A percentile compares a stretch with the other conserved stretches of the same genome.
These are phyloP conservation scores for Apiotrichum porosum DNA, from an alignment of 1,284 basidiomycete species.

Conservation along the genomic window DNA sequence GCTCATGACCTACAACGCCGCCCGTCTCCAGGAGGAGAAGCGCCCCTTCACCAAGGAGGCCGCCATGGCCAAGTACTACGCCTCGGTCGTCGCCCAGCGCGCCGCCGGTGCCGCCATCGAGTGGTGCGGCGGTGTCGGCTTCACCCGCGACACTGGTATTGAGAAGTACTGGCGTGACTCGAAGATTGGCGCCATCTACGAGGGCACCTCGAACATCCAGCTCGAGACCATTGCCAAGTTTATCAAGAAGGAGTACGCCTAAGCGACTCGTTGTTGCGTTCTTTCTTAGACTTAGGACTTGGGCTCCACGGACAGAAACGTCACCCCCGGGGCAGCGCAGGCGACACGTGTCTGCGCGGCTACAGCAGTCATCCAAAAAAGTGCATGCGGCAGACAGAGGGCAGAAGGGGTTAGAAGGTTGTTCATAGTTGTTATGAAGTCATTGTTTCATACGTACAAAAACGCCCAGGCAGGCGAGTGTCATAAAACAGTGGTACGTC, in stretches of 20 bases:
- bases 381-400: slow-evolving; percentile 2
- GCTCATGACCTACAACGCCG: slow-evolving; percentile 93
- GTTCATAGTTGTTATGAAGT: slow-evolving; percentile 5
- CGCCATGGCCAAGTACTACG: slow-evolving; percentile 92
- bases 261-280: slow-evolving; percentile 2
- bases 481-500: too few relatives aligned
- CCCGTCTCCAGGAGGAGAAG: slow-evolving; percentile 81
- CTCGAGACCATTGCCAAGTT: slow-evolving; percentile 92
- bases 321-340: too few relatives aligned
- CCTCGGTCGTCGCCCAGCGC: slow-evolving; percentile 80
- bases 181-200: slow-evolving; percentile 92
- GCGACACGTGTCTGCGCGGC: too few relatives aligned
- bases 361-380: not conserved
- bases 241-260: slow-evolving; percentile 50
- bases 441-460: slow-evolving; percentile 4
- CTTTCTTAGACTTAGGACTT: too few relatives aligned
- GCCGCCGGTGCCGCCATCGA: slow-evolving; percentile 89
- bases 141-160: slow-evolving; percentile 88
- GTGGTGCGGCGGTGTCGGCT: slow-evolving; percentile 93
- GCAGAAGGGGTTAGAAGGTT: not conserved
- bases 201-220: slow-evolving; percentile 95
- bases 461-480: too few relatives aligned
- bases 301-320: not conserved
- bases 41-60: slow-evolving; percentile 84
- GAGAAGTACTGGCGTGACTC: slow-evolving; percentile 94